Base-by-base conservation (phyloP, 768 basidiomycete genomes). In the Leucocoprinus leucothites region DNA sequence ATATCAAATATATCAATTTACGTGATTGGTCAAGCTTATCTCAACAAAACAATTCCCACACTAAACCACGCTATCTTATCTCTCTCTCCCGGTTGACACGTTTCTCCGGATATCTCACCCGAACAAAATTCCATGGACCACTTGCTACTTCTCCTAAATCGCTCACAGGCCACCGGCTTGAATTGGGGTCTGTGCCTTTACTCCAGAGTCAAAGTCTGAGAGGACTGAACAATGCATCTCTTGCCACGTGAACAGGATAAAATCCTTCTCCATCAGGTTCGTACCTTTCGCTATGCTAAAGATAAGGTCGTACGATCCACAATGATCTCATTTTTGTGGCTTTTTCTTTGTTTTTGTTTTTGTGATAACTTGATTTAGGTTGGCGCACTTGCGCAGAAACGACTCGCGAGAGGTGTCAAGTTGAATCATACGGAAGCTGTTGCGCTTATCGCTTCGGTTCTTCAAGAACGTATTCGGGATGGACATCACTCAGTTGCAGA, bases 391-490 rank as follows among this genome's bases (percentile, higher is more conserved):
- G 94, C 97, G 1, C 96, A 98, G 71, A 89, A 93, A 64, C 88
- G 97, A 38, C 85, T 99, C 14, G 96, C 96, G 3, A 82, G 97
- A n/a, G 97, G 97, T 8, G 67, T 96, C 34, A 81, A 80, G 52
- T 82, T 98, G 52, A 98, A 98, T 71, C 73, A 85, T 58, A 81
- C 90, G 2, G 97, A 99, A 71, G 87, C 94, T 0, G 81, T 86
- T 13, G 94, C 92, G 1, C 81, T 99, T 8, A 94, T 99, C 60
- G 87, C 94, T 1, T 84, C 84, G n/a, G 89, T 92, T 62, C 81
- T 98, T 1, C 96, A 98, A 63, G 96, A 98, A 68, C 82, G 85
- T 46, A 96, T 97, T 62, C 80, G 97, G 9, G 97, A 98, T 88
- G 96, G 95, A 2, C 67, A 71, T 14, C 80, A 94, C 66, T 83